Conservation (phyloP, 2,329 filamentous ascomycete genomes). For the Aureobasidium uvarum region DNA sequence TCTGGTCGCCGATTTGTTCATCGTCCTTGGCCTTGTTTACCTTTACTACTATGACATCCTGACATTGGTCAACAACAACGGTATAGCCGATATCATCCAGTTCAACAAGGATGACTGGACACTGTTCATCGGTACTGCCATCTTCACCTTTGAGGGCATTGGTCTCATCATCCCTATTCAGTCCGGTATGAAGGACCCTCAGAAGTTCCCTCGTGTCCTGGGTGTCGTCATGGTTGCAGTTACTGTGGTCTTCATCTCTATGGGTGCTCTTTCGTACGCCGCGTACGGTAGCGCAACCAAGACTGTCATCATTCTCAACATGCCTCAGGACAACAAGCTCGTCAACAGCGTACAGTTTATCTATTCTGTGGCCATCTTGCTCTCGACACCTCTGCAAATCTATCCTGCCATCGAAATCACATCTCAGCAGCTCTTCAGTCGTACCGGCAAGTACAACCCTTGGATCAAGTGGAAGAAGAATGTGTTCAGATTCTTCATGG, state of each 20-base stretch:
- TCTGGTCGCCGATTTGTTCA: constrained; percentile 89
- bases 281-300: constrained; percentile 94
- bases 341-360: constrained; percentile 96
- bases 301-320: constrained; percentile 92
- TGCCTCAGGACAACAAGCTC: constrained; percentile 91
- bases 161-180: constrained; percentile 98
- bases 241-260: constrained; percentile 82
- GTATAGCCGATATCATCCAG: constrained; percentile 78
- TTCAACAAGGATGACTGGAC: constrained; percentile 96
- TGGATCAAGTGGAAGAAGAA: constrained; percentile 99
- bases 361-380: constrained; percentile 94
- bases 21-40: constrained; percentile 86
- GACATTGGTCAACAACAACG: constrained; percentile 70
- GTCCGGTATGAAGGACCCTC: constrained; percentile 88
- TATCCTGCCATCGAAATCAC: constrained; percentile 97
- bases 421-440: constrained; percentile 88
- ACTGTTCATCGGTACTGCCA: constrained; percentile 95
- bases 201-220: constrained; percentile 87
- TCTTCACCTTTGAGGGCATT: constrained; percentile 98
- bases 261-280: constrained; percentile 91
- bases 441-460: constrained; percentile 95
- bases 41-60: constrained; percentile 93
- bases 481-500: constrained; percentile 88
- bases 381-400: constrained; percentile 93
- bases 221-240: constrained; percentile 93